A percentile compares a stretch with the other conserved stretches of the same genome.
Evolutionary conservation across 1,284 basidiomycete genomes (phyloP).

Genomic region (Malassezia pachydermatis): DNA sequence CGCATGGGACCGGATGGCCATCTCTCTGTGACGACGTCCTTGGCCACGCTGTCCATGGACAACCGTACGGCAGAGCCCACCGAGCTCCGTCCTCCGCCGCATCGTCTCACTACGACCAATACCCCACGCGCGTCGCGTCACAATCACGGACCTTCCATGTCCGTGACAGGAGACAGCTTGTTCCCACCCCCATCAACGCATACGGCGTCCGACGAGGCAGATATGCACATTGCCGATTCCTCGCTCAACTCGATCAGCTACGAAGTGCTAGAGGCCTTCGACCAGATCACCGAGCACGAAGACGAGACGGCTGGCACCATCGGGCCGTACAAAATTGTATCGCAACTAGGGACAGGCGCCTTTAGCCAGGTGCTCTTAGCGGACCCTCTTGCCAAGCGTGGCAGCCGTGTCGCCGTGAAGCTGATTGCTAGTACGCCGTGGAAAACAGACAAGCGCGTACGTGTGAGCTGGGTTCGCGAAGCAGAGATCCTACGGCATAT

Average conservation of each 20-base stretch:
- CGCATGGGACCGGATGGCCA: neutral
- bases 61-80: too few relatives aligned
- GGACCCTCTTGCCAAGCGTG: neutral
- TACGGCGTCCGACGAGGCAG: neutral
- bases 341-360: constrained; percentile 41
- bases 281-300: constrained; percentile 27
- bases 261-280: constrained; percentile 12
- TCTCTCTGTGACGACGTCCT: neutral
- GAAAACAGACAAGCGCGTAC: constrained; percentile 59
- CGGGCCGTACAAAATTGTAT: constrained; percentile 30
- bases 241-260: neutral
- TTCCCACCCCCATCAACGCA: constrained; percentile 5
- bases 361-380: constrained; percentile 42
- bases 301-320: constrained; percentile 29
- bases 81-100: too few relatives aligned
- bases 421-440: constrained; percentile 60
- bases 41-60: too few relatives aligned
- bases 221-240: neutral
- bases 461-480: constrained; percentile 74
- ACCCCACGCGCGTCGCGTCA: constrained; percentile 13
- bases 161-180: constrained; percentile 21
- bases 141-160: constrained; percentile 27
- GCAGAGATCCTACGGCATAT: constrained; percentile 79
- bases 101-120: neutral
- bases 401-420: constrained; percentile 65